Percentiles rank a stretch among this genome's conserved stretches.
phyloP scores from a whole-genome alignment of 2,329 filamentous ascomycete genomes.

The Massarina eburnea region DNA sequence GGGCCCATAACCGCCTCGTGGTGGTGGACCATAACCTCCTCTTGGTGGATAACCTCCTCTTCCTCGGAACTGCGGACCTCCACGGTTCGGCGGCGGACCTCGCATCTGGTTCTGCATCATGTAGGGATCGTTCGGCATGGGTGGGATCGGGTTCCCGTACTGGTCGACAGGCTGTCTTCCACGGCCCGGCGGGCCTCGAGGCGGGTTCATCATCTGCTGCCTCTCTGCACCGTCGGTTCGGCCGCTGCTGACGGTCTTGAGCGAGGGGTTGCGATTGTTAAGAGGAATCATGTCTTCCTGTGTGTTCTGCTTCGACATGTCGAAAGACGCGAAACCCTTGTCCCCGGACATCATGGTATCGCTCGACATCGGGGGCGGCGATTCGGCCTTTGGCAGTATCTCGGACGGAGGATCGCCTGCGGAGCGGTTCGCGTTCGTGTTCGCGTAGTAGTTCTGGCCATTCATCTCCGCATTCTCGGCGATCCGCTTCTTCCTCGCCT shows the following conservation, averaged over 20 bases:
- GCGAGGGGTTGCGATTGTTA: slow-evolving; percentile 65
- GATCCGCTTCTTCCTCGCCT: slow-evolving; percentile 89
- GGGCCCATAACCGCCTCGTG: slow-evolving; percentile 40
- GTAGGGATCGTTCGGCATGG: slow-evolving; percentile 49
- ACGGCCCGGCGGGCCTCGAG: slow-evolving; percentile 41
- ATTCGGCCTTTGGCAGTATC: slow-evolving; percentile 53
- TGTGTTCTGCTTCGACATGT: slow-evolving; percentile 61
- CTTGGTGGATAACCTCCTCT: slow-evolving; percentile 42
- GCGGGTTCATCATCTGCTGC: slow-evolving; percentile 30
- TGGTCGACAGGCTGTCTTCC: slow-evolving; percentile 57
- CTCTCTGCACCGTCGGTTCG: slow-evolving; percentile 44
- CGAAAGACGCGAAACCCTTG: slow-evolving; percentile 65
- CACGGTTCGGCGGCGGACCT: slow-evolving; percentile 45
- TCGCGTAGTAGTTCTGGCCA: slow-evolving; percentile 82
- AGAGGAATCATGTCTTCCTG: slow-evolving; percentile 70
- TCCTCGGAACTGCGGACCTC: slow-evolving; percentile 39
- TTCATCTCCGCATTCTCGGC: slow-evolving; percentile 97
- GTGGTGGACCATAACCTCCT: slow-evolving; percentile 38
- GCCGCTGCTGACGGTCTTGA: slow-evolving; percentile 56
- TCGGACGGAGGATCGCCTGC: slow-evolving; percentile 28
- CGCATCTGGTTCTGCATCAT: slow-evolving; percentile 45
- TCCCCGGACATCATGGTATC: slow-evolving; percentile 61
- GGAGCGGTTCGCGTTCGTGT: slow-evolving; percentile 47
- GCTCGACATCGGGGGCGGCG: slow-evolving; percentile 54
- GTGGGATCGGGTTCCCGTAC: slow-evolving; percentile 62